Conservation (phyloP, 768 basidiomycete species). For the Fomitopsis pulvina region DNA sequence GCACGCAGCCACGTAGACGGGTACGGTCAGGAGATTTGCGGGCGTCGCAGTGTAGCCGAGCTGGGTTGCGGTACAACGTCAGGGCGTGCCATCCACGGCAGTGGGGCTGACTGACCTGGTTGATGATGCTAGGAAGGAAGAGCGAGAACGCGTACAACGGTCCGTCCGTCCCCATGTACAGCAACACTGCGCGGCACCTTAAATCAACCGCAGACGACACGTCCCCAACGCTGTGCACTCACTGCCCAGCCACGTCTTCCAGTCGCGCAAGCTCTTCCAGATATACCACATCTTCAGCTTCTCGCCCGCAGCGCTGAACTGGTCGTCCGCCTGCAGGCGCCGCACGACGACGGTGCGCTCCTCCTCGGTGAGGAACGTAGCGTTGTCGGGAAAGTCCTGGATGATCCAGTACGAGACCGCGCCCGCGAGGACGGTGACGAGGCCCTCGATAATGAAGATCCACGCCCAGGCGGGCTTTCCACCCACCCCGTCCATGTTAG, state of each 20-base stretch:
- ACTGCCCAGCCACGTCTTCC: constrained; percentile 62
- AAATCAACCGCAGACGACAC: not conserved
- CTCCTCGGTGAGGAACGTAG: constrained; percentile 65
- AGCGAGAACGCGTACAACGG: constrained; percentile 74
- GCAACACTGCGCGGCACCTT: constrained; percentile 34
- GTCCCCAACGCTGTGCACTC: constrained; percentile 10
- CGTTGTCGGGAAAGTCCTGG: constrained; percentile 79
- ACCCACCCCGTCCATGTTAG: constrained; percentile 65
- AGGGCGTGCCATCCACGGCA: not conserved
- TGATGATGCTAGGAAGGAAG: constrained; percentile 77
- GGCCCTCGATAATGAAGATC: constrained; percentile 75
- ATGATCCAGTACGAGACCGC: constrained; percentile 66
- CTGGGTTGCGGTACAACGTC: not conserved
- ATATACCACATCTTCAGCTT: constrained; percentile 51
- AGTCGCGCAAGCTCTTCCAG: constrained; percentile 52
- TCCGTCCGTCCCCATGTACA: constrained; percentile 51
- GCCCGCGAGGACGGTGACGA: constrained; percentile 63
- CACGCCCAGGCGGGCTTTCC: constrained; percentile 62
- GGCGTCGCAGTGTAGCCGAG: constrained; percentile 60
- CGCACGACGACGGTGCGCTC: constrained; percentile 64
- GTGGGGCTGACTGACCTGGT: constrained; percentile 37
- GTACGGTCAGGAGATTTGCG: constrained; percentile 73
- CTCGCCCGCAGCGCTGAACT: constrained; percentile 72
- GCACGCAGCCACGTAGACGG: constrained; percentile 68
- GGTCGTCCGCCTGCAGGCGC: constrained; percentile 58